Conservation (phyloP, 2,329 filamentous ascomycete species). For the Helotiales sp. region DNA sequence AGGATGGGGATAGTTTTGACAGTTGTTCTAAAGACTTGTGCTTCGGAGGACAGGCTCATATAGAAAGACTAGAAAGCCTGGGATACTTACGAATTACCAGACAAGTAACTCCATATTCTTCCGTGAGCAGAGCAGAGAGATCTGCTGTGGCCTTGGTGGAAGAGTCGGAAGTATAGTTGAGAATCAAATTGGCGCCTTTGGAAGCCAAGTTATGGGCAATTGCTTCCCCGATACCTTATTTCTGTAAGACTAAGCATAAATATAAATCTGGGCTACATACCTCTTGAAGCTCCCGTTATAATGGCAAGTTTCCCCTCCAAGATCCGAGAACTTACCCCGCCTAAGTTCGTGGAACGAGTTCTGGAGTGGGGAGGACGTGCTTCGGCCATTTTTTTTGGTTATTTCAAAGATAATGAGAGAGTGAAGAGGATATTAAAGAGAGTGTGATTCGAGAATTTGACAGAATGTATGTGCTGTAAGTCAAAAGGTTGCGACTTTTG, state of each 20-base stretch:
- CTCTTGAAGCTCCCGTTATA: conserved; percentile 79
- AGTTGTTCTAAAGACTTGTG: neutral
- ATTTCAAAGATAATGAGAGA: neutral
- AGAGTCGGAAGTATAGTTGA: conserved; percentile 70
- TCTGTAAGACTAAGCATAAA: neutral
- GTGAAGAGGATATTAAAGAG: neutral
- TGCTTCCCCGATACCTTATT: conserved; percentile 69
- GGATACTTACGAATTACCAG: conserved; percentile 55
- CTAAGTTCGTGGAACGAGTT: conserved; percentile 28
- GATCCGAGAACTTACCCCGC: conserved; percentile 33
- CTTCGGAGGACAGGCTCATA: too few species aligned
- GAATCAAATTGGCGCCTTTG: conserved; percentile 66
- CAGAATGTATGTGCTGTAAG: neutral
- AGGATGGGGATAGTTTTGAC: neutral
- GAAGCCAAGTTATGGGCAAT: conserved; percentile 71
- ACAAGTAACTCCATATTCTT: conserved; percentile 63
- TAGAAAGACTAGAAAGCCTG: neutral
- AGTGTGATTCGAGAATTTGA: neutral
- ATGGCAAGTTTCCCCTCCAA: conserved; percentile 80
- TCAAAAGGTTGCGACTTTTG: neutral
- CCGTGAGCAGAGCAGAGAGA: conserved; percentile 60
- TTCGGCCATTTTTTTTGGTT: conserved; percentile 14
- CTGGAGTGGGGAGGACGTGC: conserved; percentile 18
- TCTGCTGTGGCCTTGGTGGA: conserved; percentile 57
- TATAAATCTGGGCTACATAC: conserved; percentile 48